phyloP scores from a whole-genome alignment of 805 yeast species.

The Saccharomycopsis sp. region DNA sequence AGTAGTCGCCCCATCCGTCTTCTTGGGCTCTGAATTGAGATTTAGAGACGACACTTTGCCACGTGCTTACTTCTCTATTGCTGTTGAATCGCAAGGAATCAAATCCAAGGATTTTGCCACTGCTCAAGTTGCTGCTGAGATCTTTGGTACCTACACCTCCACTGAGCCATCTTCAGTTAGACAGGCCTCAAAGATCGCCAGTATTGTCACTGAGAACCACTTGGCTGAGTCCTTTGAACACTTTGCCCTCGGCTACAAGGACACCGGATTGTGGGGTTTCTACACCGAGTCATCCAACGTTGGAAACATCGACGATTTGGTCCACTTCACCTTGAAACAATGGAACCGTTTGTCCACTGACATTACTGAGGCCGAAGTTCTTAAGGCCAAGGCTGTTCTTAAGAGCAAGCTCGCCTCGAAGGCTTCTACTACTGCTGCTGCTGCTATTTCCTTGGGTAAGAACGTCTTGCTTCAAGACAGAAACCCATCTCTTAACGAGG shows the following conservation, averaged over 20 bases:
- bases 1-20: conserved; percentile 47
- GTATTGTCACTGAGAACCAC: conserved; percentile 63
- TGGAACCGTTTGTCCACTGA: conserved; percentile 82
- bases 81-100: conserved; percentile 65
- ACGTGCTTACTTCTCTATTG: conserved; percentile 70
- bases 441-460: conserved; percentile 52
- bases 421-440: conserved; percentile 42
- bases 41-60: conserved; percentile 84
- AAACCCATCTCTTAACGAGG: conserved; percentile 54
- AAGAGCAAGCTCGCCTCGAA: conserved; percentile 54
- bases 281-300: conserved; percentile 58
- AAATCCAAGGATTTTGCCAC: conserved; percentile 59
- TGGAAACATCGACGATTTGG: conserved; percentile 60
- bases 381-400: conserved; percentile 66
- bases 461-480: conserved; percentile 55
- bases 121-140: conserved; percentile 66
- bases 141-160: conserved; percentile 51
- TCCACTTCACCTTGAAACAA: conserved; percentile 76
- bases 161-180: conserved; percentile 47
- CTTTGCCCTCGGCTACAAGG: conserved; percentile 67
- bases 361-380: conserved; percentile 69
- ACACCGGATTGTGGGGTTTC: conserved; percentile 83
- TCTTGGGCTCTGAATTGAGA: conserved; percentile 83
- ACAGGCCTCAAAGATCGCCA: conserved; percentile 65
- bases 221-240: conserved; percentile 66